phyloP scores from a whole-genome alignment of 176 grass and related monocot species.

The Triticum dicoccoides region DNA sequence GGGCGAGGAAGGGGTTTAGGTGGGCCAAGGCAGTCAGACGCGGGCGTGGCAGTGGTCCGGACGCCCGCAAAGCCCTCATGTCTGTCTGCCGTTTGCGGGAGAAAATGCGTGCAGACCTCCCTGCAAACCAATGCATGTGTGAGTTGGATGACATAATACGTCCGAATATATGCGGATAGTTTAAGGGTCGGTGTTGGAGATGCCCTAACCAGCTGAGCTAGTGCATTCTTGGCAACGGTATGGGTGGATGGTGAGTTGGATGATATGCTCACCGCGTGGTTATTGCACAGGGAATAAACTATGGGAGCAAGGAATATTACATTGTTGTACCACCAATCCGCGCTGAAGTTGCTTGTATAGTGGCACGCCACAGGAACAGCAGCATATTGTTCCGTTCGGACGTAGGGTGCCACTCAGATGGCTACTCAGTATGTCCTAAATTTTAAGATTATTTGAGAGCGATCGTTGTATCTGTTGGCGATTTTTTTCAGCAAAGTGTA shows the following conservation, averaged over 20 bases:
- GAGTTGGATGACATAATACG: too few relatives aligned
- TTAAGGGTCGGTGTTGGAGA: too few relatives aligned
- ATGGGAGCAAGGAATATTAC: constrained; percentile 16
- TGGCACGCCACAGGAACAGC: not conserved
- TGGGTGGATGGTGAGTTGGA: not conserved
- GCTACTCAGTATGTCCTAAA: not conserved
- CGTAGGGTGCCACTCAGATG: not conserved
- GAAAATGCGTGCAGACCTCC: too few relatives aligned
- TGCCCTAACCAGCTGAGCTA: too few relatives aligned
- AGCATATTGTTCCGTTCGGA: not conserved
- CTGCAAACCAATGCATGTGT: too few relatives aligned
- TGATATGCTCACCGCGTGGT: constrained; percentile 17
- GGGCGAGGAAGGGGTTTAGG: too few relatives aligned
- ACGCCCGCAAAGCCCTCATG: too few relatives aligned
- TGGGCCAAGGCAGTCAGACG: too few relatives aligned
- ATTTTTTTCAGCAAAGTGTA: not conserved
- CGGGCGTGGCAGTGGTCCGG: too few relatives aligned
- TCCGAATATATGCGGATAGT: too few relatives aligned
- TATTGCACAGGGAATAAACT: constrained; percentile 24
- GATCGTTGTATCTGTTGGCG: not conserved
- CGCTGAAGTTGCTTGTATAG: not conserved
- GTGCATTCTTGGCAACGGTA: too few relatives aligned
- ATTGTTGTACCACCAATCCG: not conserved
- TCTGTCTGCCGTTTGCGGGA: too few relatives aligned
- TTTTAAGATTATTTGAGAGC: not conserved